A percentile compares a stretch with the other conserved stretches of the same genome.
phyloP scores from a whole-genome alignment of 225 moss, liverwort and hornwort genomes.

The Ulota crispa region DNA sequence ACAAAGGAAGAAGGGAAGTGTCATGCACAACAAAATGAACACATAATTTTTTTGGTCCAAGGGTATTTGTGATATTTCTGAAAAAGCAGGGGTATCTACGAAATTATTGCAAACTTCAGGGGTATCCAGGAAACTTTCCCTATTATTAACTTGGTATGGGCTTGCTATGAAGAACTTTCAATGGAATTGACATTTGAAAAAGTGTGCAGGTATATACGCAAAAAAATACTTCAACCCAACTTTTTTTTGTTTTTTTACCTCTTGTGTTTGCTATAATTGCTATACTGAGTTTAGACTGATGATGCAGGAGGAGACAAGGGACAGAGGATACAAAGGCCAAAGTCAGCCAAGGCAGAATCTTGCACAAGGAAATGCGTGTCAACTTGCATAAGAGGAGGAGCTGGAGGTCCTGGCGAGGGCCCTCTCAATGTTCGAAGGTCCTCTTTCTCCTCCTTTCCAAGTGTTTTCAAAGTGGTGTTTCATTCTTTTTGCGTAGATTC shows the following conservation, averaged over 20 bases:
- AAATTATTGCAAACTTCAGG: too few relatives aligned
- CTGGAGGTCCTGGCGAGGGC: slow-evolving; percentile 61
- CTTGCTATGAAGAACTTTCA: neutral
- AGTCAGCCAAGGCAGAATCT: slow-evolving; percentile 75
- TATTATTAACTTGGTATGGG: too few relatives aligned
- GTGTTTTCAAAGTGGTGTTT: neutral
- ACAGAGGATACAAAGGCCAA: slow-evolving; percentile 81
- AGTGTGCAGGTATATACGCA: too few relatives aligned
- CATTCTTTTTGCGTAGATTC: neutral
- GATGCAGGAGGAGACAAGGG: slow-evolving; percentile 67
- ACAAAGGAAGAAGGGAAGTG: too few relatives aligned
- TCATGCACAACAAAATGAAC: too few relatives aligned
- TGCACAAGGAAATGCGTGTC: slow-evolving; percentile 90
- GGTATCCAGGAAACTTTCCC: too few relatives aligned
- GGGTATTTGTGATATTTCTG: too few relatives aligned
- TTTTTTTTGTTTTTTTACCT: neutral
- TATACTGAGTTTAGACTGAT: neutral
- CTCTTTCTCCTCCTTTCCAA: neutral
- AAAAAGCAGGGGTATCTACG: too few relatives aligned
- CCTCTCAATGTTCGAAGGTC: slow-evolving; percentile 92
- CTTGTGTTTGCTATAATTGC: neutral
- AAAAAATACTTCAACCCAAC: too few relatives aligned
- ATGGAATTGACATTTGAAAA: neutral
- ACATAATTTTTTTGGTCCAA: too few relatives aligned
- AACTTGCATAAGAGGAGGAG: slow-evolving; percentile 67